Evolutionary conservation across 108 stramenopile species (phyloP).

Genomic region (Skeletonema costatum): DNA sequence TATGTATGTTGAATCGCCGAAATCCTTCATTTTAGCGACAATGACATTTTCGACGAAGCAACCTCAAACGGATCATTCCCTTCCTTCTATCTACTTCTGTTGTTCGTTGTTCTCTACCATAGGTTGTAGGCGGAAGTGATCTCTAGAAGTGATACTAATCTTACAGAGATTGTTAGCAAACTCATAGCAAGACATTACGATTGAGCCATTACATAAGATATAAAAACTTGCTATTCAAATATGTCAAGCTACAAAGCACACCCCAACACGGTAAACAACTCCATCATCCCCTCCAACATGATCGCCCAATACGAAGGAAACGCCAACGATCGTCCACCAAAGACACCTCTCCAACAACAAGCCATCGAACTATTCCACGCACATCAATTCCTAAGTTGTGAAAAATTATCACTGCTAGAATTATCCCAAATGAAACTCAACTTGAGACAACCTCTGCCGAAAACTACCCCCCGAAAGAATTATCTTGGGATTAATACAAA

Average conservation of each 20-base stretch:
- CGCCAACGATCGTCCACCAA: conserved; percentile 8
- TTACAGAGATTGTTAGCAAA: no score
- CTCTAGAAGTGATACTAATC: no score
- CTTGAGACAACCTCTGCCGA: not conserved
- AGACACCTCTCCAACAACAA: conserved; percentile 57
- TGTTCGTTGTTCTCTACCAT: no score
- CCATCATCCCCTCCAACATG: conserved; percentile 4
- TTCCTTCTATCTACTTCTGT: no score
- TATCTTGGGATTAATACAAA: not conserved
- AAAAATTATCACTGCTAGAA: conserved; percentile 71
- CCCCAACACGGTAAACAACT: not conserved
- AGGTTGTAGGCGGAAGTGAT: no score
- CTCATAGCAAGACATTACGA: no score
- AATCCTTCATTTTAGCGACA: no score
- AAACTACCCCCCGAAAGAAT: conserved; percentile 10
- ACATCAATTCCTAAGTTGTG: conserved; percentile 73
- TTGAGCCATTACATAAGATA: no score
- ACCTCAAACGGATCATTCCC: no score
- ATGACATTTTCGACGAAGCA: no score
- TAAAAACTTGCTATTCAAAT: not conserved
- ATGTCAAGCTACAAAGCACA: not conserved
- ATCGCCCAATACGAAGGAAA: not conserved
- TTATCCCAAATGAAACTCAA: conserved; percentile 36
- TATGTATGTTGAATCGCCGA: no score
- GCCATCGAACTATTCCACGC: conserved; percentile 51